phyloP scores from a whole-genome alignment of 495 filamentous ascomycete species.

The Hyaloscypha variabilis region DNA sequence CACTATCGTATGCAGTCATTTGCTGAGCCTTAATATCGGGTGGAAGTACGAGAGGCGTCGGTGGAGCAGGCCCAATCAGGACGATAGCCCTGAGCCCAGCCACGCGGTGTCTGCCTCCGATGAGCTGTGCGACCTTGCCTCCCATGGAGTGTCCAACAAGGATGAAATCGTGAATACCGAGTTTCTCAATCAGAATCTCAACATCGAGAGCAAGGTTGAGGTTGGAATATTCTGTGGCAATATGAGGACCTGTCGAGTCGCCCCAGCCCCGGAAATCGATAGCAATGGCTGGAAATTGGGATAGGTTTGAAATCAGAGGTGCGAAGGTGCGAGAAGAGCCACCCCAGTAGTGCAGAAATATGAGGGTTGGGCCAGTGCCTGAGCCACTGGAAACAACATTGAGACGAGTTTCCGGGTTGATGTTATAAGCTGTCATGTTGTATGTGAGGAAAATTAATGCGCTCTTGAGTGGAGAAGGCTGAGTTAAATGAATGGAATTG shows the following conservation, averaged over 20 bases:
- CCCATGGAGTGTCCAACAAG: slow-evolving; percentile 49
- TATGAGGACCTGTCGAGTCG: slow-evolving; percentile 36
- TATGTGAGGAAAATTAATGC: too few species aligned
- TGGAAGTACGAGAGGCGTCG: slow-evolving; percentile 37
- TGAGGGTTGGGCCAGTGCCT: slow-evolving; percentile 33
- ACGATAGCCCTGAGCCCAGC: slow-evolving; percentile 36
- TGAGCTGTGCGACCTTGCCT: slow-evolving; percentile 42
- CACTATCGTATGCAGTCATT: slow-evolving; percentile 36
- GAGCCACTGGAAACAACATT: too few species aligned
- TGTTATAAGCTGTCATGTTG: too few species aligned
- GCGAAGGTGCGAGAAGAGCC: slow-evolving; percentile 42
- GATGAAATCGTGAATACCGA: slow-evolving; percentile 30
- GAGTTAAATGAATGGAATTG: too few species aligned
- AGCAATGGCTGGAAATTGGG: slow-evolving; percentile 35
- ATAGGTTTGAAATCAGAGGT: slow-evolving; percentile 33
- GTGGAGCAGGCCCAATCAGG: slow-evolving; percentile 42
- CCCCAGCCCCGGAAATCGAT: slow-evolving; percentile 46
- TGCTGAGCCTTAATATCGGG: slow-evolving; percentile 42
- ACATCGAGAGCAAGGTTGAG: slow-evolving; percentile 37
- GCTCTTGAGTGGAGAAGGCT: too few species aligned
- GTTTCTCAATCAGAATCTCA: slow-evolving; percentile 28
- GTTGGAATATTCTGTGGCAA: slow-evolving; percentile 32
- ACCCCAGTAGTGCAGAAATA: slow-evolving; percentile 50
- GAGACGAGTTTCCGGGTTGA: too few species aligned
- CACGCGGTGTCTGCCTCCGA: slow-evolving; percentile 26